Percentiles rank a stretch among this genome's conserved stretches.
Evolutionary conservation across 2,329 filamentous ascomycete genomes (phyloP).

Genomic region (Aureobasidium lini): DNA sequence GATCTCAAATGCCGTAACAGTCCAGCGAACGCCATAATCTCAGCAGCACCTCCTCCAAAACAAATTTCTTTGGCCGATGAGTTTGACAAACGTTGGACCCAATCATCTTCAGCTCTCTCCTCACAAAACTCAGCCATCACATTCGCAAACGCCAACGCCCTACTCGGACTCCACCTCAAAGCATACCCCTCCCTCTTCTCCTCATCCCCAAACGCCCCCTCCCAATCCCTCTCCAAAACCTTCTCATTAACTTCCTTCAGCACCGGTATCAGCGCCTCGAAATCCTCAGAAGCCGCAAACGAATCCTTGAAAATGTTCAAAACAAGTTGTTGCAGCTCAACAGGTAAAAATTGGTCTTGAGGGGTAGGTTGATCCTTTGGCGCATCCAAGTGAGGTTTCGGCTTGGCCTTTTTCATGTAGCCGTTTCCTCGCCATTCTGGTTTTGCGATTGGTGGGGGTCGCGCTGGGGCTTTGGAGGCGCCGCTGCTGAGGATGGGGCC

Average conservation of each 20-base stretch:
- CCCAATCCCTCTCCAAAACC: not conserved
- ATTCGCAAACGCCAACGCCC: conserved; percentile 10
- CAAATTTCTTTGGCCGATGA: not conserved
- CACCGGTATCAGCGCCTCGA: not conserved
- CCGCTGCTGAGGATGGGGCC: conserved; percentile 2
- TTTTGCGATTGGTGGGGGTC: not conserved
- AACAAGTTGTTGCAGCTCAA: conserved; percentile 5
- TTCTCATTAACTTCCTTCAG: not conserved
- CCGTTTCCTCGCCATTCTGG: conserved; percentile 10
- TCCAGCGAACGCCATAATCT: conserved; percentile 8
- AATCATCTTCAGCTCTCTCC: not conserved
- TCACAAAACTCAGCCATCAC: not conserved
- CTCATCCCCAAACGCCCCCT: not conserved
- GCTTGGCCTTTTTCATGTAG: not conserved
- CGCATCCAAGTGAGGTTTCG: not conserved
- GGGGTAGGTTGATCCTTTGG: not conserved
- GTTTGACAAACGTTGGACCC: not conserved
- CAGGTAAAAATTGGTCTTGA: not conserved
- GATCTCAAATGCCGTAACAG: not conserved
- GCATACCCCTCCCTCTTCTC: conserved; percentile 1
- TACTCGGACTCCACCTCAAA: conserved; percentile 5
- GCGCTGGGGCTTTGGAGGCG: conserved; percentile 1
- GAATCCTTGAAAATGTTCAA: conserved; percentile 7
- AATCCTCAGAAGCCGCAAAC: not conserved
- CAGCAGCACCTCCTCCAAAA: conserved; percentile 9